phyloP scores from a whole-genome alignment of 768 basidiomycete genomes.

The Xerocomellus amylosporus region DNA sequence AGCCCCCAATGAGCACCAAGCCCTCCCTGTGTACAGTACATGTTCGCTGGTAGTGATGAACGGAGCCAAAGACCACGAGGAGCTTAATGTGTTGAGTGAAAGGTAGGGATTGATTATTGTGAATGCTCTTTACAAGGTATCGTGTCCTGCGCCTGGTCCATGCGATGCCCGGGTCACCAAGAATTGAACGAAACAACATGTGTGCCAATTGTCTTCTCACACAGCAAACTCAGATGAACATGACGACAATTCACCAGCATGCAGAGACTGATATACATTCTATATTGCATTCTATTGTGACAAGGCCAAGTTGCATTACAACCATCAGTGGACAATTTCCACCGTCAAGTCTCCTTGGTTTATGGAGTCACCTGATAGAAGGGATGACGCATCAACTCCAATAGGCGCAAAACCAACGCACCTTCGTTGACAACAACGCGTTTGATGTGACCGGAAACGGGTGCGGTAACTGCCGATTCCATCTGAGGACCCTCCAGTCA shows the following conservation, averaged over 20 bases:
- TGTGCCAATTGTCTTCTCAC: too few relatives aligned
- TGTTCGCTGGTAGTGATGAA: neutral
- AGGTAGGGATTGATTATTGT: too few relatives aligned
- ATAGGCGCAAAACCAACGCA: slow-evolving; percentile 28
- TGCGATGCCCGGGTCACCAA: neutral
- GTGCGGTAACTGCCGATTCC: slow-evolving; percentile 96
- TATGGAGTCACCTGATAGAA: slow-evolving; percentile 77
- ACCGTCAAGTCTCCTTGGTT: slow-evolving; percentile 89
- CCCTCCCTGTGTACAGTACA: too few relatives aligned
- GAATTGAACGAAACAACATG: neutral
- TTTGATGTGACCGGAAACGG: slow-evolving; percentile 95
- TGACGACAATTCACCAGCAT: slow-evolving; percentile 4
- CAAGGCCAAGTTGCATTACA: slow-evolving; percentile 2
- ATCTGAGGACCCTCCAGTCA: slow-evolving; percentile 54
- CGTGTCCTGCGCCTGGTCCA: too few relatives aligned
- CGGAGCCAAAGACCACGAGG: neutral
- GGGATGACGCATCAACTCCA: slow-evolving; percentile 3
- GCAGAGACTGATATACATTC: slow-evolving; percentile 19
- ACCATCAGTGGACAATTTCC: slow-evolving; percentile 73
- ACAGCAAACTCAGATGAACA: neutral
- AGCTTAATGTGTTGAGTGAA: too few relatives aligned
- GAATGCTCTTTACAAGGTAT: too few relatives aligned
- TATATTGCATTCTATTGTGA: slow-evolving; percentile 16
- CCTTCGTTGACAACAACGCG: slow-evolving; percentile 90
- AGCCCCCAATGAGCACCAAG: too few relatives aligned